Evolutionary conservation across 129 eudicot species (phyloP).

Genomic region (Escallonia rubra): DNA sequence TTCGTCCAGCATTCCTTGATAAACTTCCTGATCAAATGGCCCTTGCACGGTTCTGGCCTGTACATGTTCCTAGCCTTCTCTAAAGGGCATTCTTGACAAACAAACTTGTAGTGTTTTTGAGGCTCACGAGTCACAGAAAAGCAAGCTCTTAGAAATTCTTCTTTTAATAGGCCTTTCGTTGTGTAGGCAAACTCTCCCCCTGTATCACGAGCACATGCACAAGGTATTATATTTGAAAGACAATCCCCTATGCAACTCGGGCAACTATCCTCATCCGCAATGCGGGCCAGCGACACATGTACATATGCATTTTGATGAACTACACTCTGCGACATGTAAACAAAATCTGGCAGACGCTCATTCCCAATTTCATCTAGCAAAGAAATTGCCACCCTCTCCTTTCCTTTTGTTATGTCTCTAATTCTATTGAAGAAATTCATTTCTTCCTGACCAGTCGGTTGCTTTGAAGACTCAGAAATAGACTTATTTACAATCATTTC

Average conservation of each 20-base stretch:
- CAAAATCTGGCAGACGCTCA: conserved; percentile 44
- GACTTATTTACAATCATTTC: neutral
- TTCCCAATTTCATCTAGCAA: conserved; percentile 41
- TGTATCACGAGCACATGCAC: conserved; percentile 78
- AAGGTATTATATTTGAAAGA: conserved; percentile 55
- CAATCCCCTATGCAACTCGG: conserved; percentile 54
- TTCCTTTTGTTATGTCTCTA: conserved; percentile 57
- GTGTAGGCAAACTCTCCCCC: conserved; percentile 87
- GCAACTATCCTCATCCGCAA: conserved; percentile 75
- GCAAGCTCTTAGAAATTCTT: conserved; percentile 46
- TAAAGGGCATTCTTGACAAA: conserved; percentile 68
- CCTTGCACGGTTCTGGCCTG: conserved; percentile 56
- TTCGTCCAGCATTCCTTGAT: conserved; percentile 92
- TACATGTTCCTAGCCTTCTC: conserved; percentile 49
- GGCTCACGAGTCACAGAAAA: conserved; percentile 40
- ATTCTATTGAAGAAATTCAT: conserved; percentile 16
- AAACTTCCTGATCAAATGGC: conserved; percentile 61
- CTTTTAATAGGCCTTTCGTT: conserved; percentile 51
- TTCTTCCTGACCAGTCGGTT: neutral
- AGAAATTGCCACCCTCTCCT: conserved; percentile 50
- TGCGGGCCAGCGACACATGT: conserved; percentile 60
- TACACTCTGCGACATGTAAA: conserved; percentile 40
- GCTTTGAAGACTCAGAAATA: conserved; percentile 10
- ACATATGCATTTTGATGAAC: conserved; percentile 57
- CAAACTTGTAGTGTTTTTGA: conserved; percentile 22